Evolutionary conservation across 2,329 filamentous ascomycete genomes (phyloP).

Genomic region (Lachnellula occidentalis): DNA sequence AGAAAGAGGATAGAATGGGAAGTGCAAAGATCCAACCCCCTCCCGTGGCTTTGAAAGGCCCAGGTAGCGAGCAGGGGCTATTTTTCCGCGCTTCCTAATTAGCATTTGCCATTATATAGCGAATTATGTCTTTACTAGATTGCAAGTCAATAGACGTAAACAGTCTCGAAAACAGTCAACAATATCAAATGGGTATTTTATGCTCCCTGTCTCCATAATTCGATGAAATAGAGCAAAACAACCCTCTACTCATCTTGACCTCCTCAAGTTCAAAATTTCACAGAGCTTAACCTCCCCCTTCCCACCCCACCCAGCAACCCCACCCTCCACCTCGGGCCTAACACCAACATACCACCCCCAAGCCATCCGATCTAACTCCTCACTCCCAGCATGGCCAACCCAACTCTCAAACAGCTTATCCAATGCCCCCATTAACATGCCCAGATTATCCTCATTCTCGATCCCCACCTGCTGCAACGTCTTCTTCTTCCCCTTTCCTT

Average conservation of each 20-base stretch:
- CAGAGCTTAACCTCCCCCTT: slow-evolving; percentile 65
- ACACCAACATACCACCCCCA: slow-evolving; percentile 80
- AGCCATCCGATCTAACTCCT: slow-evolving; percentile 68
- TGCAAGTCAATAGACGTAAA: too few relatives aligned
- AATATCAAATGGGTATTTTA: too few relatives aligned
- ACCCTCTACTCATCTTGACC: slow-evolving; percentile 27
- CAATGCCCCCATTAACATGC: slow-evolving; percentile 63
- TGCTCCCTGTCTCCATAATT: too few relatives aligned
- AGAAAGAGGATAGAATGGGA: too few relatives aligned
- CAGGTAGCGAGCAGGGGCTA: too few relatives aligned
- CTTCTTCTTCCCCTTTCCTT: slow-evolving; percentile 42
- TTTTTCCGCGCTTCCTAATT: too few relatives aligned
- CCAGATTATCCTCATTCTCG: slow-evolving; percentile 65
- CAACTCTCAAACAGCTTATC: slow-evolving; percentile 70
- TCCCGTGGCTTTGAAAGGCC: too few relatives aligned
- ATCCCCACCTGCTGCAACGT: slow-evolving; percentile 45
- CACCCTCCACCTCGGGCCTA: slow-evolving; percentile 68
- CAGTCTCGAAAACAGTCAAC: too few relatives aligned
- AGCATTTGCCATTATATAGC: too few relatives aligned
- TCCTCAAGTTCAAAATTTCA: slow-evolving; percentile 58
- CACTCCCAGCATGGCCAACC: slow-evolving; percentile 53
- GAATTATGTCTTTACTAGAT: too few relatives aligned
- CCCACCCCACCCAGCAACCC: slow-evolving; percentile 75
- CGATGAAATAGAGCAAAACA: too few relatives aligned
- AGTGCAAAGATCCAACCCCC: too few relatives aligned